These are phyloP conservation scores for Takashimella koratensis DNA, from an alignment of 1,284 basidiomycete genomes.

Conservation along the genomic window DNA sequence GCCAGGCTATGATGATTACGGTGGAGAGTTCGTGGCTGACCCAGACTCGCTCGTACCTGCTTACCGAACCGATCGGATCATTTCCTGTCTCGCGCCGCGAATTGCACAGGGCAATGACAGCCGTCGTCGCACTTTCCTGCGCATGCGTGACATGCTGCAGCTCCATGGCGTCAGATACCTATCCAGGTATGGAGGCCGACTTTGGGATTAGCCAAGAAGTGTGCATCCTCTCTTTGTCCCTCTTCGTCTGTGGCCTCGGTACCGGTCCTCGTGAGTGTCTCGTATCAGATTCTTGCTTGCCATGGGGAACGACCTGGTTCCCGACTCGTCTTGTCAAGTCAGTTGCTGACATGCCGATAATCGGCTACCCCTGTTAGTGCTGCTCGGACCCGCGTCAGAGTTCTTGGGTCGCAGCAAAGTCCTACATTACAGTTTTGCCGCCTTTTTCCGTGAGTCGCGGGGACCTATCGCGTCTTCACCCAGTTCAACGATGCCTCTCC, in stretches of 20 bases:
- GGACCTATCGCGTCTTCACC: too few relatives aligned
- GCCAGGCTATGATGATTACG: too few relatives aligned
- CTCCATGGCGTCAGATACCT: conserved; percentile 66
- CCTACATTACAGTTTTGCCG: conserved; percentile 23
- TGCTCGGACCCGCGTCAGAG: conserved; percentile 59
- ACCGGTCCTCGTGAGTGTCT: conserved; percentile 49
- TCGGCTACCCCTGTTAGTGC: conserved; percentile 29
- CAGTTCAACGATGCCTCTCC: too few relatives aligned
- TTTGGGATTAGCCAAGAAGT: conserved; percentile 63
- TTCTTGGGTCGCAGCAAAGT: conserved; percentile 55
- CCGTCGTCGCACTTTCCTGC: conserved; percentile 27
- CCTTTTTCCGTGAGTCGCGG: conserved; percentile 39
- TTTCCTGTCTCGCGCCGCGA: too few relatives aligned
- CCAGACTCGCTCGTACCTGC: too few relatives aligned
- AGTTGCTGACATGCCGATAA: too few relatives aligned
- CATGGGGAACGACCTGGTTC: conserved; percentile 1
- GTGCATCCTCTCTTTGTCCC: conserved; percentile 66
- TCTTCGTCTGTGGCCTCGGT: conserved; percentile 60
- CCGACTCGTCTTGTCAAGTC: too few relatives aligned
- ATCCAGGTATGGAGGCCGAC: conserved; percentile 58
- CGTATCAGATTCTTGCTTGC: not conserved
- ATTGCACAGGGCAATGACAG: conserved; percentile 31
- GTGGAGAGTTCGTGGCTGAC: too few relatives aligned
- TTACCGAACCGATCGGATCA: too few relatives aligned
- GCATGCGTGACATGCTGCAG: conserved; percentile 67